phyloP scores from a whole-genome alignment of 371 early-diverging fungal genomes.

The Haplosporangium sp. region DNA sequence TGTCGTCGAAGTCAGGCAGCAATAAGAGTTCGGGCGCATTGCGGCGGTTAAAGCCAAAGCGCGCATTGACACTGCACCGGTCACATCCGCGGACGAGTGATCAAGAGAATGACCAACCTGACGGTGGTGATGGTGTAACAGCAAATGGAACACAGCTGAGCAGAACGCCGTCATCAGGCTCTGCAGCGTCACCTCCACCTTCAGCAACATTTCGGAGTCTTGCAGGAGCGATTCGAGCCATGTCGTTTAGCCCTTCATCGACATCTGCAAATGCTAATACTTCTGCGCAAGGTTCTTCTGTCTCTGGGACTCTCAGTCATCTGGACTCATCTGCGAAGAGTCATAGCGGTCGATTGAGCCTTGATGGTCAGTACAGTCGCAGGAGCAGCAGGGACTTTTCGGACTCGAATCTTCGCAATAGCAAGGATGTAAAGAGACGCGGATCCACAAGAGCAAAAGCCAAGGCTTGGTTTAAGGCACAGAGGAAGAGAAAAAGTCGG shows the following conservation, averaged over 20 bases:
- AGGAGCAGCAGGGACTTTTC: slow-evolving; percentile 31
- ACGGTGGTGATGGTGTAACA: neutral
- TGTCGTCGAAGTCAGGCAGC: neutral
- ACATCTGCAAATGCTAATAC: slow-evolving; percentile 4
- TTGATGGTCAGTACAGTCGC: slow-evolving; percentile 16
- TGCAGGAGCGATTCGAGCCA: slow-evolving; percentile 41
- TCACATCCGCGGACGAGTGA: slow-evolving; percentile 6
- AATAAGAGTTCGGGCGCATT: slow-evolving; percentile 8
- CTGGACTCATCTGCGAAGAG: slow-evolving; percentile 1
- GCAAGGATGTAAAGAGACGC: slow-evolving; percentile 36
- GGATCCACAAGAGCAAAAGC: slow-evolving; percentile 44
- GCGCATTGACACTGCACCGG: slow-evolving; percentile 19
- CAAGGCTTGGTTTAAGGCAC: slow-evolving; percentile 48
- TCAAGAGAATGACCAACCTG: slow-evolving; percentile 1
- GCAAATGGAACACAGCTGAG: slow-evolving; percentile 2
- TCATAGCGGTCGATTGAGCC: neutral
- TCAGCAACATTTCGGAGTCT: slow-evolving; percentile 42
- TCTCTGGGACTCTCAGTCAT: neutral
- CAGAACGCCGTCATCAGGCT: slow-evolving; percentile 14
- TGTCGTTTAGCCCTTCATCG: slow-evolving; percentile 33
- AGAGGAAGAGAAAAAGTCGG: slow-evolving; percentile 30
- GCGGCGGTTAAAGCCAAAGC: slow-evolving; percentile 34
- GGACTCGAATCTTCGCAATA: slow-evolving; percentile 11
- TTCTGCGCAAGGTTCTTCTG: neutral
- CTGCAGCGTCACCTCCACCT: slow-evolving; percentile 18